Conservation (phyloP, 2,329 filamentous ascomycete species). For the Colletotrichum higginsianum region DNA sequence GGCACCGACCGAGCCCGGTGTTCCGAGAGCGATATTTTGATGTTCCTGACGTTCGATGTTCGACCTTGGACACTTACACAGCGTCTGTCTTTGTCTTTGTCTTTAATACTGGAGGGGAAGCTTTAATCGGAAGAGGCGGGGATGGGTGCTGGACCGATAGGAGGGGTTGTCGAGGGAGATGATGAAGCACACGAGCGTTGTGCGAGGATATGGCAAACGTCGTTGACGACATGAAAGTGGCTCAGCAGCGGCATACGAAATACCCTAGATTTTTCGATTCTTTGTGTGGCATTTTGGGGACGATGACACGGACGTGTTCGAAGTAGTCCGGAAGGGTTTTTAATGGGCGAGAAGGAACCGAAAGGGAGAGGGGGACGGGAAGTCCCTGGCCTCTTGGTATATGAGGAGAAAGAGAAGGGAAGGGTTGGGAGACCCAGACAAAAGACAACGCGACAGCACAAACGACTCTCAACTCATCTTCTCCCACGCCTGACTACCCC, state of each 20-base stretch:
- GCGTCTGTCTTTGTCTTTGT: background rate
- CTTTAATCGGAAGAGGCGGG: background rate
- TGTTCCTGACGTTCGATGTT: background rate
- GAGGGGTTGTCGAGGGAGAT: background rate
- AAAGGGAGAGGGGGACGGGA: background rate
- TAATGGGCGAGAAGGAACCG: background rate
- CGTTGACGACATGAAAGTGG: constrained; percentile 11
- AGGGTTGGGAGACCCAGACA: background rate
- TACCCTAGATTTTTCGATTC: constrained; percentile 40
- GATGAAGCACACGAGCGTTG: background rate
- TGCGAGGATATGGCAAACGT: constrained; percentile 5
- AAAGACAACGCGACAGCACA: background rate
- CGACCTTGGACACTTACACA: background rate
- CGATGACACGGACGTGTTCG: background rate
- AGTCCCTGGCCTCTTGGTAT: background rate
- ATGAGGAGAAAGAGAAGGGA: constrained; percentile 7
- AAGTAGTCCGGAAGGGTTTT: background rate
- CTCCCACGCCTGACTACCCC: background rate
- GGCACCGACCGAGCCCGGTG: background rate
- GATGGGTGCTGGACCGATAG: background rate
- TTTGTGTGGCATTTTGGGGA: background rate
- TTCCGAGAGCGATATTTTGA: background rate
- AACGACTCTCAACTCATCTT: background rate
- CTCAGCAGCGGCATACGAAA: constrained; percentile 38
- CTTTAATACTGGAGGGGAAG: background rate